Conservation (phyloP, 192 early-diverging fungal species). For the Umbelopsis ramanniana region DNA sequence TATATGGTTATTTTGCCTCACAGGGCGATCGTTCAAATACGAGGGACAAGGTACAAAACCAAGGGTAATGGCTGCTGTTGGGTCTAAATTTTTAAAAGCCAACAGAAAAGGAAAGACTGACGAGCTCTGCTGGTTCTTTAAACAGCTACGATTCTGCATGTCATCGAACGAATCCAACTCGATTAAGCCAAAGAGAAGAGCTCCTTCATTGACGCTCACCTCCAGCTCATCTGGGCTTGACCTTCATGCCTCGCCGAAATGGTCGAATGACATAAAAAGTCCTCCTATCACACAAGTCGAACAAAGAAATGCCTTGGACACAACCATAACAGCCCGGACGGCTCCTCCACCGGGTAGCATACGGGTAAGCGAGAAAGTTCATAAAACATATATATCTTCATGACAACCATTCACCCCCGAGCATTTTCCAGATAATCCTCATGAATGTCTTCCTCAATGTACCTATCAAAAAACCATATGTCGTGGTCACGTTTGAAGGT, state of each 20-base stretch:
- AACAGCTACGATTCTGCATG: not conserved
- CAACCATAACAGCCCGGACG: not conserved
- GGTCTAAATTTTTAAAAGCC: no score
- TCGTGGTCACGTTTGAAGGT: constrained; percentile 65
- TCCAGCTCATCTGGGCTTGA: no score
- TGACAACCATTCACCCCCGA: not conserved
- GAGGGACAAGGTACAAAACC: no score
- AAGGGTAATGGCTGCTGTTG: no score
- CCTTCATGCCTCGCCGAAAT: not conserved
- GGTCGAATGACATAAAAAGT: constrained; percentile 1
- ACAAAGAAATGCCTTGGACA: not conserved
- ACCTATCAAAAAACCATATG: constrained; percentile 64
- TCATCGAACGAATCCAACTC: not conserved
- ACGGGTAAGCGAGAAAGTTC: not conserved
- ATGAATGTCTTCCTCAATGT: constrained; percentile 51
- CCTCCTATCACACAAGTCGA: not conserved
- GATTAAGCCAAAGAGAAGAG: not conserved
- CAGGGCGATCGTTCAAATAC: no score
- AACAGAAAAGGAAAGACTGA: no score
- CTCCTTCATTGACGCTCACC: not conserved
- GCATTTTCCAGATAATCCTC: not conserved
- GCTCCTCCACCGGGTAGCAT: not conserved
- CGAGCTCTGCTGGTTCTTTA: not conserved
- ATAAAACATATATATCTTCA: not conserved
- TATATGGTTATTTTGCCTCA: no score